Evolutionary conservation across 202 grass and related monocot species (phyloP).

Genomic region (Hordeum pubiflorum): DNA sequence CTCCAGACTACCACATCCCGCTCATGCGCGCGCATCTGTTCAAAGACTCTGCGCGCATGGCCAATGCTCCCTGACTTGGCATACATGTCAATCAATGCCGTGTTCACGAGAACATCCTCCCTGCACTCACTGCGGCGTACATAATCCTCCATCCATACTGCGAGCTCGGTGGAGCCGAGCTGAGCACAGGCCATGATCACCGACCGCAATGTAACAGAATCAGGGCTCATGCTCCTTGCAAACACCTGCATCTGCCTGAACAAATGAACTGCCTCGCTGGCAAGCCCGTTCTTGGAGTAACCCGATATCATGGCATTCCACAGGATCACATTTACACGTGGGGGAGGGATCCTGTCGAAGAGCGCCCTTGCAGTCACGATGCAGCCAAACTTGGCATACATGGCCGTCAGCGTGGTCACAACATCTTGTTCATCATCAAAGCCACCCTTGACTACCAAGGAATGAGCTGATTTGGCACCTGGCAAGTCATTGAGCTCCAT

Average conservation of each 20-base stretch:
- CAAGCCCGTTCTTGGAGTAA: conserved; percentile 52
- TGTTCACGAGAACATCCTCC: conserved; percentile 47
- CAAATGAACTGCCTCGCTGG: conserved; percentile 41
- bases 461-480: conserved; percentile 33
- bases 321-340: conserved; percentile 41
- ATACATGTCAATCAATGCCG: conserved; percentile 60
- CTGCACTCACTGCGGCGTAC: conserved; percentile 27
- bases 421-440: conserved; percentile 48
- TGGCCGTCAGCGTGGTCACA: conserved; percentile 42
- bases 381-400: conserved; percentile 62
- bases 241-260: conserved; percentile 45
- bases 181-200: conserved; percentile 49
- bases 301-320: conserved; percentile 81
- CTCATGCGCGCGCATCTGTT: conserved; percentile 18
- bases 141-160: conserved; percentile 46
- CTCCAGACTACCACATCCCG: conserved; percentile 60
- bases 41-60: conserved; percentile 38
- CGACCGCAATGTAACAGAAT: conserved; percentile 39
- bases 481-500: conserved; percentile 42
- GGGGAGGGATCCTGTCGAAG: conserved; percentile 38
- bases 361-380: conserved; percentile 23
- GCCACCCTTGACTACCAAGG: conserved; percentile 44
- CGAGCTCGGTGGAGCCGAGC: conserved; percentile 27
- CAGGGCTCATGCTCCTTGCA: conserved; percentile 28
- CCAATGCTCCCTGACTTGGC: conserved; percentile 52